A percentile compares a stretch with the other conserved stretches of the same genome.
These are phyloP conservation scores for Citrus cavaleriei DNA, from an alignment of 345 rosid species.

Conservation along the genomic window DNA sequence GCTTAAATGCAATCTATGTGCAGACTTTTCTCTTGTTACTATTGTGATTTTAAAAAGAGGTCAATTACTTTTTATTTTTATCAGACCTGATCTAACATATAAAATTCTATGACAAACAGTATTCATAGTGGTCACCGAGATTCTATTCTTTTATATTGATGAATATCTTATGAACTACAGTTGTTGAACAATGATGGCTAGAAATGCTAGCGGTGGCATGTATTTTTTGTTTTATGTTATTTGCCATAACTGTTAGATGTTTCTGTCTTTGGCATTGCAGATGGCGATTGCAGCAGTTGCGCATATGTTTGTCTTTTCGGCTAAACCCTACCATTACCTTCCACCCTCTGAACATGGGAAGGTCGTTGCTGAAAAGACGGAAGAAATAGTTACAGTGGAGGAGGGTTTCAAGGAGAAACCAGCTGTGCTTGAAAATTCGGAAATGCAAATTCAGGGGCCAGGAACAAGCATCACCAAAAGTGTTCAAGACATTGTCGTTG, in stretches of 20 bases:
- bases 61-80: neutral
- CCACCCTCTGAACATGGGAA: conserved; percentile 32
- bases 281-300: conserved; percentile 89
- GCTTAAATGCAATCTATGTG: neutral
- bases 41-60: neutral
- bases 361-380: conserved; percentile 39
- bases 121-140: neutral
- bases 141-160: neutral
- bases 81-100: neutral
- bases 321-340: conserved; percentile 49
- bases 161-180: neutral
- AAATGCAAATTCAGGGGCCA: conserved; percentile 56
- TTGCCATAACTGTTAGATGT: neutral
- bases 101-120: neutral
- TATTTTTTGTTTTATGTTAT: neutral
- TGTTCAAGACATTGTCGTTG: conserved; percentile 79
- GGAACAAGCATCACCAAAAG: conserved; percentile 78
- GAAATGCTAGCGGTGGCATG: neutral
- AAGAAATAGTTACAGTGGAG: conserved; percentile 35
- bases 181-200: neutral
- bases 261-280: conserved; percentile 28
- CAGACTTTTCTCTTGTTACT: neutral
- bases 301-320: conserved; percentile 70
- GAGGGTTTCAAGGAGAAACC: conserved; percentile 25
- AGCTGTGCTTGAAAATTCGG: conserved; percentile 38